Conservation (phyloP, 139 green algal genomes). For the Astrephomene gubernaculifera region DNA sequence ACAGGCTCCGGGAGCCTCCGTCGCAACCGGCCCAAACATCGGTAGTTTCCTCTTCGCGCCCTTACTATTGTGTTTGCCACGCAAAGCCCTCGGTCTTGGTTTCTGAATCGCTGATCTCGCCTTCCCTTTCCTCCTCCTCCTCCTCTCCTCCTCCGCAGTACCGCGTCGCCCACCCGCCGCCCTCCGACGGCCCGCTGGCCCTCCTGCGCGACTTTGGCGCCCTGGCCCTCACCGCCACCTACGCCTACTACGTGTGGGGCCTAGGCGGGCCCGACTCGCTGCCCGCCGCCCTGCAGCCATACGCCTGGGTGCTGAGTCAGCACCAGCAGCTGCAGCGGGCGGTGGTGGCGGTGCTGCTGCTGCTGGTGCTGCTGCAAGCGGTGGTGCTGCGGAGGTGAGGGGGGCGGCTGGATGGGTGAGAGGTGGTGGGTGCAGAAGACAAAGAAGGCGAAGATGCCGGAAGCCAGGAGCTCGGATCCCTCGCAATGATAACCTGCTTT, state of each 20-base stretch:
- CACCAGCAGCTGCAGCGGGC: conserved; percentile 43
- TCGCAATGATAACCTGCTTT: too few species aligned
- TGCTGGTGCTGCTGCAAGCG: conserved; percentile 40
- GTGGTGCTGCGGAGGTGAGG: conserved; percentile 27
- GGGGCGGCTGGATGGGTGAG: background rate
- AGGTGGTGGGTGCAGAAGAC: too few species aligned
- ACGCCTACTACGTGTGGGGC: conserved; percentile 49
- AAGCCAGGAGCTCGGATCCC: too few species aligned
- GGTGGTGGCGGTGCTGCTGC: conserved; percentile 51
- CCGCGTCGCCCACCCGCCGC: background rate
- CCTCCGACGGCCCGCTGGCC: background rate
- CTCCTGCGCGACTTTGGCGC: conserved; percentile 26
- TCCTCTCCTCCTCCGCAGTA: background rate
- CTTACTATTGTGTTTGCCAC: too few species aligned
- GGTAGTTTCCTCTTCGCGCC: too few species aligned
- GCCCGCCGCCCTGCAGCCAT: conserved; percentile 31
- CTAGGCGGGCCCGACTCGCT: conserved; percentile 32
- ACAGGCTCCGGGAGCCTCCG: background rate
- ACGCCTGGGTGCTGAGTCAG: conserved; percentile 40
- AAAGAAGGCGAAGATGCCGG: too few species aligned
- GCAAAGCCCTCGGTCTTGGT: too few species aligned
- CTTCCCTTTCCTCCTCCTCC: background rate
- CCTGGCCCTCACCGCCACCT: conserved; percentile 41
- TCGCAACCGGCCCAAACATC: too few species aligned
- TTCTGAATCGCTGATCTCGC: background rate